phyloP scores from a whole-genome alignment of 2,329 filamentous ascomycete species.

The Alternaria atra region DNA sequence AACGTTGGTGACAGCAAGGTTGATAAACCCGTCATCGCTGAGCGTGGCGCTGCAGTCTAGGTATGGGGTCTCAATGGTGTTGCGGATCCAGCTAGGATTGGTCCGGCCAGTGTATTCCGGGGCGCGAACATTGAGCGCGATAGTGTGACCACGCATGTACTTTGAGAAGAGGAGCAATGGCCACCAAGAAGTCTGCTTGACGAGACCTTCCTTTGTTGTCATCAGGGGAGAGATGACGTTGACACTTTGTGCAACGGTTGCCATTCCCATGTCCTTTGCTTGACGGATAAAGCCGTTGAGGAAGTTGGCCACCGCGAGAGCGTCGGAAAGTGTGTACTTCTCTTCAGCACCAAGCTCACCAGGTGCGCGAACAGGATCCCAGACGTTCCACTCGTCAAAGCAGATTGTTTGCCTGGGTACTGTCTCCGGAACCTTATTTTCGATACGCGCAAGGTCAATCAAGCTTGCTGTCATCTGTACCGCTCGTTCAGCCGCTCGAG shows the following conservation, averaged over 20 bases:
- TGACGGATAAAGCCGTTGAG: constrained; percentile 81
- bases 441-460: constrained; percentile 77
- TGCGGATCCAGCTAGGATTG: constrained; percentile 70
- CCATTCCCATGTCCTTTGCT: constrained; percentile 76
- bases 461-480: constrained; percentile 74
- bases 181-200: constrained; percentile 80
- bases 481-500: constrained; percentile 74
- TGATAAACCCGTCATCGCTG: constrained; percentile 68
- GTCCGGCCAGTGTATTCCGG: constrained; percentile 73
- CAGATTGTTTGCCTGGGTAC: constrained; percentile 75
- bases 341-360: constrained; percentile 78
- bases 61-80: constrained; percentile 73
- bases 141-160: constrained; percentile 77
- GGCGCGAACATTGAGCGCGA: constrained; percentile 71
- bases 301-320: constrained; percentile 77
- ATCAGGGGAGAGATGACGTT: constrained; percentile 82
- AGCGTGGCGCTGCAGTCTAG: constrained; percentile 72
- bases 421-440: constrained; percentile 67
- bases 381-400: constrained; percentile 88
- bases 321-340: constrained; percentile 74
- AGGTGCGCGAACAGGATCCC: constrained; percentile 76
- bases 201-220: constrained; percentile 70
- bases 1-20: constrained; percentile 77
- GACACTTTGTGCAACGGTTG: constrained; percentile 79
- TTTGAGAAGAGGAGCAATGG: constrained; percentile 73